Evolutionary conservation across 352 stramenopile genomes (phyloP).

Genomic region (Globisporangium paddicum): DNA sequence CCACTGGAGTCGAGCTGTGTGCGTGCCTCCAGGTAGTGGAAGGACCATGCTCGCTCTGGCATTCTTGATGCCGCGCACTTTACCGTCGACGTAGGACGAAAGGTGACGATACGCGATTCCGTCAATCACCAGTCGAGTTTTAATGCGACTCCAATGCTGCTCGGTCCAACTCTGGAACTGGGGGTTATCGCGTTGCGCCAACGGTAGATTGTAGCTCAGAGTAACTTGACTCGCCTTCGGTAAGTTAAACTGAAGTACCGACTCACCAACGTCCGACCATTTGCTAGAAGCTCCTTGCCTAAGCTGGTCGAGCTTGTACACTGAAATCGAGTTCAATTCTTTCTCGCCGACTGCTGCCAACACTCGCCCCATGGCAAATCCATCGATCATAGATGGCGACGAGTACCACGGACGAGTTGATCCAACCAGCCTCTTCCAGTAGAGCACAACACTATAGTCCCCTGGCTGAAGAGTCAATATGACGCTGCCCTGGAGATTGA

Average conservation of each 20-base stretch:
- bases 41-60: conserved; percentile 64
- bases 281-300: conserved; percentile 22
- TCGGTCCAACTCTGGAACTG: conserved; percentile 47
- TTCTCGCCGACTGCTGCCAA: conserved; percentile 50
- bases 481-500: conserved; percentile 56
- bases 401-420: conserved; percentile 68
- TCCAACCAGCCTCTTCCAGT: conserved; percentile 44
- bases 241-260: conserved; percentile 65
- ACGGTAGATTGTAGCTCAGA: conserved; percentile 69
- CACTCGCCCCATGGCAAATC: conserved; percentile 64
- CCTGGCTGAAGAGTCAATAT: conserved; percentile 59
- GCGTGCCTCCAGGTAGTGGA: conserved; percentile 41
- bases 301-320: conserved; percentile 52
- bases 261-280: conserved; percentile 78
- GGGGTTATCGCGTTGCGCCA: conserved; percentile 69
- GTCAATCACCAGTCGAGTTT: conserved; percentile 62
- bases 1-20: conserved; percentile 68
- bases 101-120: conserved; percentile 63
- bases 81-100: conserved; percentile 62
- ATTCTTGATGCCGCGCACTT: conserved; percentile 68
- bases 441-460: conserved; percentile 53
- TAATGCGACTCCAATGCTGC: conserved; percentile 45
- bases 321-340: conserved; percentile 37
- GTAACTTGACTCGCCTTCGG: conserved; percentile 47
- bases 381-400: conserved; percentile 45